phyloP scores from a whole-genome alignment of 371 early-diverging fungal genomes.

The Smittium culicis region DNA sequence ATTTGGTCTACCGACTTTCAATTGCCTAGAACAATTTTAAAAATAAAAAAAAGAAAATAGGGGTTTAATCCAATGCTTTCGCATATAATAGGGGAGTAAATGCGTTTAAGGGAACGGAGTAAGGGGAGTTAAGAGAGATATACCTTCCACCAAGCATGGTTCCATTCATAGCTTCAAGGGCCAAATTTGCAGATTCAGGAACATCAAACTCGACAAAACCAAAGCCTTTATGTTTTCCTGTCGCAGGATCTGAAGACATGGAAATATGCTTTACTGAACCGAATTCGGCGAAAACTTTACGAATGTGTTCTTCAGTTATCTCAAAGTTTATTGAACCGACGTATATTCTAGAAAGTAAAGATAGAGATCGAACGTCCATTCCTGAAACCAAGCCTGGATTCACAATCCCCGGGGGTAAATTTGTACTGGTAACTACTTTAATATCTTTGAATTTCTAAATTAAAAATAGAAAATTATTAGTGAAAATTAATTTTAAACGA shows the following conservation, averaged over 20 bases:
- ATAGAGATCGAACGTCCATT: constrained; percentile 37
- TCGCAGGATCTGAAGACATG: constrained; percentile 53
- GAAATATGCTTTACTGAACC: constrained; percentile 54
- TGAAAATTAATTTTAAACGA: no score
- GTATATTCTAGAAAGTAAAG: constrained; percentile 56
- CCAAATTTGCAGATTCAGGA: constrained; percentile 64
- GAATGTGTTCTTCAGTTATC: constrained; percentile 52
- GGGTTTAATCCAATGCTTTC: no score
- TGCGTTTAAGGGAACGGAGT: constrained; percentile 33
- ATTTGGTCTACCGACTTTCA: no score
- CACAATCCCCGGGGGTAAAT: constrained; percentile 13
- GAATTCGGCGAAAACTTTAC: constrained; percentile 54
- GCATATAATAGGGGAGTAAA: no score
- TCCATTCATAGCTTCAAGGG: constrained; percentile 50
- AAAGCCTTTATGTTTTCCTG: constrained; percentile 68
- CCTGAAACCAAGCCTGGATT: constrained; percentile 32
- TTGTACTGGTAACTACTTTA: no score
- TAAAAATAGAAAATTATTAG: no score
- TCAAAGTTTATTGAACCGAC: constrained; percentile 71
- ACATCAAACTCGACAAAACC: constrained; percentile 74
- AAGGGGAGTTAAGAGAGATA: not conserved
- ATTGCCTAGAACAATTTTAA: no score
- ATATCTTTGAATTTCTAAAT: no score
- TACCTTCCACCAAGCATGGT: constrained; percentile 41
- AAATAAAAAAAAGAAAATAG: constrained; percentile 35